A percentile compares a stretch with the other conserved stretches of the same genome.
Evolutionary conservation across 805 yeast genomes (phyloP).

Genomic region (Wickerhamomyces ciferrii): DNA sequence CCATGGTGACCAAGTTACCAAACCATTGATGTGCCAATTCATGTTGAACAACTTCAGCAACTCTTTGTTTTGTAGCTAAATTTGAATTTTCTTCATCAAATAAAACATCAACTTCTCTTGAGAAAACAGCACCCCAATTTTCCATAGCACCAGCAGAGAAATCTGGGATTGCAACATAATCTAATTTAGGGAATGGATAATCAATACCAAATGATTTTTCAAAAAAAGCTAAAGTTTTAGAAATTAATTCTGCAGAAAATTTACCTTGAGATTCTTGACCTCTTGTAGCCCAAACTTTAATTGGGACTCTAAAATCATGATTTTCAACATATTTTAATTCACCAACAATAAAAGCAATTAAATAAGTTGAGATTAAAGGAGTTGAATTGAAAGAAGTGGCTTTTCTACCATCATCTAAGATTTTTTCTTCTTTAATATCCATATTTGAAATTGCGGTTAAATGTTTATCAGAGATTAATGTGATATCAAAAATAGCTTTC

Average conservation of each 20-base stretch:
- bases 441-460: slow-evolving; percentile 65
- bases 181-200: slow-evolving; percentile 77
- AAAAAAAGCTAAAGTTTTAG: slow-evolving; percentile 68
- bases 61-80: slow-evolving; percentile 60
- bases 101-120: slow-evolving; percentile 70
- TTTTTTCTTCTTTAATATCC: slow-evolving; percentile 51
- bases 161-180: slow-evolving; percentile 78
- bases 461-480: slow-evolving; percentile 49
- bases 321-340: slow-evolving; percentile 72
- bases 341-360: slow-evolving; percentile 80
- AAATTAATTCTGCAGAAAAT: slow-evolving; percentile 70
- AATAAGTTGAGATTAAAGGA: slow-evolving; percentile 79
- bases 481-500: slow-evolving; percentile 66
- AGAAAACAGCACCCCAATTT: slow-evolving; percentile 77
- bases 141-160: slow-evolving; percentile 90
- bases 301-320: slow-evolving; percentile 63
- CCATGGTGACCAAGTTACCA: slow-evolving; percentile 87
- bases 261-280: slow-evolving; percentile 69
- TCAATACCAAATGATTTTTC: slow-evolving; percentile 69
- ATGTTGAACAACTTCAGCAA: slow-evolving; percentile 82
- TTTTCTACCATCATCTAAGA: slow-evolving; percentile 39
- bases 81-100: slow-evolving; percentile 69
- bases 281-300: slow-evolving; percentile 76
- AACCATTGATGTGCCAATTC: slow-evolving; percentile 93
- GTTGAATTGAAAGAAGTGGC: slow-evolving; percentile 65